phyloP scores from a whole-genome alignment of 106 monocot genomes.

The Posidonia australis region DNA sequence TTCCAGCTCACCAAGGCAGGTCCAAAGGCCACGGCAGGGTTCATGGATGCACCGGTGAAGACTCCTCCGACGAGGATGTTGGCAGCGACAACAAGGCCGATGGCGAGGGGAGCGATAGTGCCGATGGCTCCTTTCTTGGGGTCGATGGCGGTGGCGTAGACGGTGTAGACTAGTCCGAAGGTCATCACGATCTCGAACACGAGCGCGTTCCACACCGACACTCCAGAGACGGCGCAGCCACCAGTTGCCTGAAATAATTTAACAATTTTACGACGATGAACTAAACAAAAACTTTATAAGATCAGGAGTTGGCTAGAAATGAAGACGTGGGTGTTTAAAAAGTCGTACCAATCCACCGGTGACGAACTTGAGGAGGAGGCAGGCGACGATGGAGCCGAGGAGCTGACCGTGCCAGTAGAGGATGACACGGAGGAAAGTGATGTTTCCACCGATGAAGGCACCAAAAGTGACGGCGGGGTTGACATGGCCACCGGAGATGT shows the following conservation, averaged over 20 bases:
- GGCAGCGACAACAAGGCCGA: conserved; percentile 23
- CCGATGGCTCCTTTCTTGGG: conserved; percentile 21
- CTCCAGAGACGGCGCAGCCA: conserved; percentile 10
- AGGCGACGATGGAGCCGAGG: conserved; percentile 17
- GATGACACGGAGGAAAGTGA: conserved; percentile 16
- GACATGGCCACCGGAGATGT: conserved; percentile 24
- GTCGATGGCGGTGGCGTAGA: conserved; percentile 27
- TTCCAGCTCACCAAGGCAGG: conserved; percentile 22
- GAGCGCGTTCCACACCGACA: conserved; percentile 14
- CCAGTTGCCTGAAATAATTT: conserved; percentile 4
- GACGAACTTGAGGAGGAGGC: conserved; percentile 14
- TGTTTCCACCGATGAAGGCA: conserved; percentile 13
- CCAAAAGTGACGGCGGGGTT: conserved; percentile 20
- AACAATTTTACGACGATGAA: background rate
- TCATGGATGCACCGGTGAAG: conserved; percentile 27
- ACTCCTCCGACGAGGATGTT: conserved; percentile 25
- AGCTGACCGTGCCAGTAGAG: conserved; percentile 21
- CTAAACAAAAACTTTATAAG: background rate
- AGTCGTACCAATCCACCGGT: conserved; percentile 9
- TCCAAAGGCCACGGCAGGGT: conserved; percentile 24
- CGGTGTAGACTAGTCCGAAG: conserved; percentile 25
- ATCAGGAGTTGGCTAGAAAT: background rate
- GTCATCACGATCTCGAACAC: conserved; percentile 30
- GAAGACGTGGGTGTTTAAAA: background rate
- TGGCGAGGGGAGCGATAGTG: conserved; percentile 25